A percentile compares a stretch with the other conserved stretches of the same genome.
Evolutionary conservation across 805 yeast species (phyloP).

Genomic region (Starmera dryadoides): DNA sequence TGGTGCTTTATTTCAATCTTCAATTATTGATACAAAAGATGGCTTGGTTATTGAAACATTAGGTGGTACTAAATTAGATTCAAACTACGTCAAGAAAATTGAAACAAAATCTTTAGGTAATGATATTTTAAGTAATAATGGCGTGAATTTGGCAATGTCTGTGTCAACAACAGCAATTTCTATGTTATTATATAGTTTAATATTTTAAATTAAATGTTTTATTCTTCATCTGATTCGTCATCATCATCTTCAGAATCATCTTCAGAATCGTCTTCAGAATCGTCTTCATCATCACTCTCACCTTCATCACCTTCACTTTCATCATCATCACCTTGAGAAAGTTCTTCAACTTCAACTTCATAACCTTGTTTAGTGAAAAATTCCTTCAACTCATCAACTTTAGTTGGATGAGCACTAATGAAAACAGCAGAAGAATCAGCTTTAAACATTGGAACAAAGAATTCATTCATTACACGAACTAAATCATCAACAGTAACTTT

Average conservation of each 20-base stretch:
- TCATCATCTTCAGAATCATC: constrained; percentile 7
- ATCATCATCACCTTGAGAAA: constrained; percentile 18
- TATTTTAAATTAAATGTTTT: constrained; percentile 1
- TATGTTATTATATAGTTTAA: constrained; percentile 17
- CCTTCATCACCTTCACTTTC: constrained; percentile 11
- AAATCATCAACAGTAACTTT: constrained; percentile 48
- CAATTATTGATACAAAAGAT: constrained; percentile 25
- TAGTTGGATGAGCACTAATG: constrained; percentile 67
- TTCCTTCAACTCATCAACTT: constrained; percentile 35
- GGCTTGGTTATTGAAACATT: constrained; percentile 21
- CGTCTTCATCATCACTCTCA: constrained; percentile 15
- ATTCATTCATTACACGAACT: constrained; percentile 41
- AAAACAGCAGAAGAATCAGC: constrained; percentile 51
- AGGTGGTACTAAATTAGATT: constrained; percentile 27
- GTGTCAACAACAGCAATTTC: constrained; percentile 20
- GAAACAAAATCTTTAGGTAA: constrained; percentile 22
- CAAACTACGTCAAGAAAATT: constrained; percentile 12
- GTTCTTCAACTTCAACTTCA: constrained; percentile 47
- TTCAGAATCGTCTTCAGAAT: constrained; percentile 6
- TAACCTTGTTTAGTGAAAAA: constrained; percentile 53
- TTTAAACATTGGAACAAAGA: constrained; percentile 61
- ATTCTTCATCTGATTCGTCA: constrained; percentile 2
- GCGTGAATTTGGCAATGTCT: constrained; percentile 30
- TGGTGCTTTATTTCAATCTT: constrained; percentile 33
- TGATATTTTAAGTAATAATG: constrained; percentile 31